Base-by-base conservation (phyloP, 2,329 filamentous ascomycete genomes). In the Trichoderma sp. region DNA sequence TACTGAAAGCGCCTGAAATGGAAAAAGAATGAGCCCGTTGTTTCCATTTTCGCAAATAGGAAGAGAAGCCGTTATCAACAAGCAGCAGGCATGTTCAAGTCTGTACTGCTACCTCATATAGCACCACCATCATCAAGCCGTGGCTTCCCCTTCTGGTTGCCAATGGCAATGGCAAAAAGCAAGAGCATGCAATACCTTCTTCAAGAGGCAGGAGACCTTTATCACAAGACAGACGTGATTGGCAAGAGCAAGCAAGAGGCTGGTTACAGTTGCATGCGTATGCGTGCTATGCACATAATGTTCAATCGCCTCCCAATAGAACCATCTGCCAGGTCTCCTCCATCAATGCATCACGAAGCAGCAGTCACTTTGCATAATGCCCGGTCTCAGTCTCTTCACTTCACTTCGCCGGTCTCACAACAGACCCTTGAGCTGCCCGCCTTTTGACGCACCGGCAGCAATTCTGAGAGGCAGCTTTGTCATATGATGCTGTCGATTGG, bases 371-470 rank as follows among this genome's bases (percentile, higher is more conserved):
- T 16, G 8, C 47, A 24, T 5, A 1, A 21, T 49, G 4, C 13
- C 40, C 3, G 7, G 40, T n/a, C 40, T 43, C 40, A 19, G n/a
- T 24, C 10, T 47, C 11, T 49, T 5, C n/a, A 24, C 11, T 49
- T 5, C n/a, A 24, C 8, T 24, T 24, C 10, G n/a, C 47, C 47
- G 47, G 47, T 49, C 6, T 49, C 47, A 24, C 24, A 24, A 4
- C 47, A 47, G 53, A 55, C 37, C 60, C 60, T 27, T 63, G 60
- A 29, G 37, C 19, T 59, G 3, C 31, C 40, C 40, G 19, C 40
- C 40, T 56, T 56, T 65, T 47, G n/a, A 65, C 40, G 52, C 62
- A 47, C 62, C 62, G 52, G 62, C 31, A 57, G 52, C 13, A 33
- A n/a, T 47, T 27, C 52, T 19, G 52, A 55, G 47, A 33, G 62